phyloP scores from a whole-genome alignment of 2,329 filamentous ascomycete species.

The Fusarium floridanum region DNA sequence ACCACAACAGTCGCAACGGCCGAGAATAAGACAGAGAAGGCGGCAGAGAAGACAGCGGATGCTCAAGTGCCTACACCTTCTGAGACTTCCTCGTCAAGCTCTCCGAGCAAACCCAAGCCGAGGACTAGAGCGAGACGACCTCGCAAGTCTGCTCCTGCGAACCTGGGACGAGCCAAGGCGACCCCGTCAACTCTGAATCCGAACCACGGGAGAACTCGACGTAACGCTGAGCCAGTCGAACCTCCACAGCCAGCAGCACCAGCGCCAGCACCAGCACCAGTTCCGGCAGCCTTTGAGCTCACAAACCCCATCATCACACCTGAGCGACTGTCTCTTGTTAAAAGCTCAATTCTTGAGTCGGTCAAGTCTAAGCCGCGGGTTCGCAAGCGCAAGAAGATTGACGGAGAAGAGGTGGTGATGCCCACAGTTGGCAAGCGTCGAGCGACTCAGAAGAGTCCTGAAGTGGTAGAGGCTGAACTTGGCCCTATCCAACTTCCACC shows the following conservation, averaged over 20 bases:
- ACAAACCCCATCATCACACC: conserved; percentile 9
- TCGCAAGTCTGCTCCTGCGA: conserved; percentile 58
- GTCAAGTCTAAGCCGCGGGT: conserved; percentile 64
- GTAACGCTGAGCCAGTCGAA: conserved; percentile 31
- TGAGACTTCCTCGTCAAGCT: conserved; percentile 8
- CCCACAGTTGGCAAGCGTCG: conserved; percentile 40
- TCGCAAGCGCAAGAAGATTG: conserved; percentile 62
- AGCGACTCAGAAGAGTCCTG: conserved; percentile 20
- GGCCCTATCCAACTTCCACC: conserved; percentile 47
- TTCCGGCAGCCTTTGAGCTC: background rate
- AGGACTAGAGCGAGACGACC: conserved; percentile 49
- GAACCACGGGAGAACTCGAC: conserved; percentile 51
- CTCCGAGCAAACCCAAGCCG: conserved; percentile 28
- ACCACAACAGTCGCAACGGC: background rate
- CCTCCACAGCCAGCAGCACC: background rate
- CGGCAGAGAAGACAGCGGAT: background rate
- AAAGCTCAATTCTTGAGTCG: conserved; percentile 62
- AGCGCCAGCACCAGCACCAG: background rate
- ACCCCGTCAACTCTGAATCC: conserved; percentile 53
- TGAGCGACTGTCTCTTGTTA: conserved; percentile 11
- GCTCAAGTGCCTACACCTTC: background rate
- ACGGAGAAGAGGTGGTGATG: conserved; percentile 53
- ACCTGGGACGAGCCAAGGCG: conserved; percentile 46
- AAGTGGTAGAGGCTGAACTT: conserved; percentile 28
- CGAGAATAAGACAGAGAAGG: background rate